Evolutionary conservation across 352 stramenopile species (phyloP), one percentile per base, ranked within the genome.

Genomic region (Globisporangium abappressorium): DNA sequence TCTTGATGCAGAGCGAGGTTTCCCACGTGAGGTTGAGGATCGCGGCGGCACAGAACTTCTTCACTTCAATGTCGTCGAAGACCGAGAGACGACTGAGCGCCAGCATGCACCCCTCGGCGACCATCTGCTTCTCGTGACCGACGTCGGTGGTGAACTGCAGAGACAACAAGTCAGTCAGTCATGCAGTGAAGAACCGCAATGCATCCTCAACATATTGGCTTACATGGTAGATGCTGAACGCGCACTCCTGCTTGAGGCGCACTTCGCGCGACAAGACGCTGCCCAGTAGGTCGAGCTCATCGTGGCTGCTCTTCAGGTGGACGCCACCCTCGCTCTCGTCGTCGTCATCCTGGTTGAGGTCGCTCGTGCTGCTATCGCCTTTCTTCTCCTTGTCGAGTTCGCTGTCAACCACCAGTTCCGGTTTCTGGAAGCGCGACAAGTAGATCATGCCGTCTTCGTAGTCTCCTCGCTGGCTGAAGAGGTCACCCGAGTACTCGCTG

Each of bases 361-460:
- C 75, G 30, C 78, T 79, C 20, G 72, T 46, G 38, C 70, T 57
- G 11, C 69, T 57, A 8, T 79, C 56, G 15, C 77, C 74, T 0
- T 62, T 74, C 12, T 73, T 72, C 33, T 66, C 73, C 9, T 71
- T 72, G 20, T 67, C 38, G 26, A 58, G 49, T 7, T 33, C 51
- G 5, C 56, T 62, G 14, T 66, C 41, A 20, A 38, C 24, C 2
- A 34, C 53, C 12, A 66, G 18, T 5, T 59, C 66, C 5, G 83
- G 87, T 54, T 93, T 93, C 43, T 78, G 77, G 58, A 94, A 91
- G 20, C 87, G 83, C 5, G 87, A 94, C 47, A 95, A 55, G 65
- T 97, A 97, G 63, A 95, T 95, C 84, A 97, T 93, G 28, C 87
- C 89, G 62, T 92, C 80, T 62, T 95, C 80, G 62, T 94, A 95